phyloP scores from a whole-genome alignment of 345 rosid species.

The Clarkia xantiana region DNA sequence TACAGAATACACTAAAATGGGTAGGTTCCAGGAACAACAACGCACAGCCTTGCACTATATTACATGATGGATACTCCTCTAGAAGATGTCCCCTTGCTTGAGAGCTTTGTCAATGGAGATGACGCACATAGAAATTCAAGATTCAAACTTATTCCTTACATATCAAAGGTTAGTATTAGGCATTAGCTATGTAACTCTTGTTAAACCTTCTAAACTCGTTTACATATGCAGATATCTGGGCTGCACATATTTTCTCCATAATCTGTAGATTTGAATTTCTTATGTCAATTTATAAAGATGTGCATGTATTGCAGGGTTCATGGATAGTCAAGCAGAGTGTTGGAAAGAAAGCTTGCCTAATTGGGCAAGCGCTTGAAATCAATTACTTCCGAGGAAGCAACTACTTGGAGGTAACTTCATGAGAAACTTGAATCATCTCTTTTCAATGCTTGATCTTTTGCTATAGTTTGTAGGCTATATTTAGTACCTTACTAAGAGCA shows the following conservation, averaged over 20 bases:
- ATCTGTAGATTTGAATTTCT: too few relatives aligned
- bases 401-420: conserved; percentile 67
- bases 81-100: conserved; percentile 63
- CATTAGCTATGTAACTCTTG: too few relatives aligned
- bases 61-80: conserved; percentile 79
- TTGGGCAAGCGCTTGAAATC: conserved; percentile 87
- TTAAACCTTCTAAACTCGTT: too few relatives aligned
- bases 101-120: conserved; percentile 69
- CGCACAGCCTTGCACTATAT: conserved; percentile 68
- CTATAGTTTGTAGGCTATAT: too few relatives aligned
- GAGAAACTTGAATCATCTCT: neutral
- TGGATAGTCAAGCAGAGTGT: conserved; percentile 98
- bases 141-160: conserved; percentile 96
- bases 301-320: conserved; percentile 60
- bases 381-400: conserved; percentile 80
- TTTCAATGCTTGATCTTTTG: too few relatives aligned
- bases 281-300: too few relatives aligned
- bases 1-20: conserved; percentile 10
- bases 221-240: too few relatives aligned
- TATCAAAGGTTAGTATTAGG: conserved; percentile 59
- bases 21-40: conserved; percentile 88
- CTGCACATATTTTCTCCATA: too few relatives aligned
- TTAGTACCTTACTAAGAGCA: too few relatives aligned
- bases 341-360: conserved; percentile 87
- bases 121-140: conserved; percentile 84